A percentile compares a stretch with the other conserved stretches of the same genome.
Evolutionary conservation across 2,329 filamentous ascomycete species (phyloP).

Genomic region (Chrysoporthe austroafricana): DNA sequence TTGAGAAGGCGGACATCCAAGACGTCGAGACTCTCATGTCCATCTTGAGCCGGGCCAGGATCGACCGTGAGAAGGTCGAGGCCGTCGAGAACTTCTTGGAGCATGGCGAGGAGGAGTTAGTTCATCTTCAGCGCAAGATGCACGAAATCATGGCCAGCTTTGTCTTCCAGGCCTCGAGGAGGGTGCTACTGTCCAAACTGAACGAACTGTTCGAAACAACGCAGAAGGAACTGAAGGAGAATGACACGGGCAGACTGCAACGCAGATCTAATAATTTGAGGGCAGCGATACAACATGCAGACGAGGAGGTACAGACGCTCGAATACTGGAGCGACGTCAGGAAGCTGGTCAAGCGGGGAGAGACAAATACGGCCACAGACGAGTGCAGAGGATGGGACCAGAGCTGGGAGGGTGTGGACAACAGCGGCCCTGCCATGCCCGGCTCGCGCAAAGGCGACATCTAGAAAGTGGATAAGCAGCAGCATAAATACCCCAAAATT

Average conservation of each 20-base stretch:
- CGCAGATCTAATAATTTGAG: constrained; percentile 69
- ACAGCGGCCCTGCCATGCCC: constrained; percentile 52
- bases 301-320: constrained; percentile 77
- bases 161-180: constrained; percentile 85
- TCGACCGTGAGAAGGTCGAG: constrained; percentile 91
- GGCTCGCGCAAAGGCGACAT: constrained; percentile 33
- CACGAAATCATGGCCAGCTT: constrained; percentile 84
- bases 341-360: constrained; percentile 62
- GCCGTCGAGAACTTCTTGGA: constrained; percentile 81
- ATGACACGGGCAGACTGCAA: constrained; percentile 39
- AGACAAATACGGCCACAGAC: constrained; percentile 50
- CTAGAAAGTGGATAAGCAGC: constrained; percentile 10
- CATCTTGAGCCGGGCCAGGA: constrained; percentile 67
- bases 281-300: constrained; percentile 74
- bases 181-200: constrained; percentile 73
- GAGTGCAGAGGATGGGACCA: constrained; percentile 47
- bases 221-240: constrained; percentile 52
- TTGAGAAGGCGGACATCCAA: constrained; percentile 58
- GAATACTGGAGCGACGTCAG: constrained; percentile 90
- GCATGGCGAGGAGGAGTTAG: constrained; percentile 74
- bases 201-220: constrained; percentile 64
- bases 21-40: constrained; percentile 72
- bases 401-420: constrained; percentile 56
- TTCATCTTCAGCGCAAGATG: constrained; percentile 75
- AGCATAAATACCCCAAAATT: constrained; percentile 30